A percentile compares a stretch with the other conserved stretches of the same genome.
Evolutionary conservation across 1,284 basidiomycete species (phyloP).

Genomic region (Pseudozyma tsukubaensis): DNA sequence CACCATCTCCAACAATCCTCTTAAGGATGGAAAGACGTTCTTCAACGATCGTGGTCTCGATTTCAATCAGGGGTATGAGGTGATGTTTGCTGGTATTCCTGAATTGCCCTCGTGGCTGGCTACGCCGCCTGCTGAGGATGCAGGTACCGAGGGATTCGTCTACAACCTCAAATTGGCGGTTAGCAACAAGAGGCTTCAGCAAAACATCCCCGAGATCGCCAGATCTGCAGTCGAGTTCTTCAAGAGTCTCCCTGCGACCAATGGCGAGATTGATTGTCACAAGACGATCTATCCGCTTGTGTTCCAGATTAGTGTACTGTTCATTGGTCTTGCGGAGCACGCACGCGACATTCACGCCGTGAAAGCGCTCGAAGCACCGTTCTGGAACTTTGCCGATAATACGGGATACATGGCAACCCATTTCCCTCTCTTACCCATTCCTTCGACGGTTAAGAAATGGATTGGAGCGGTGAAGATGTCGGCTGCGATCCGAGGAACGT

Average conservation of each 20-base stretch:
- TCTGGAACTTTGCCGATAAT: slow-evolving; percentile 50
- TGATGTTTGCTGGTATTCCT: slow-evolving; percentile 52
- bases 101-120: slow-evolving; percentile 27
- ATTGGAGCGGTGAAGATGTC: slow-evolving; percentile 48
- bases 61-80: slow-evolving; percentile 44
- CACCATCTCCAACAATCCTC: slow-evolving; percentile 38
- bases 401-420: slow-evolving; percentile 45
- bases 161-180: slow-evolving; percentile 37
- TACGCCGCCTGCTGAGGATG: slow-evolving; percentile 30
- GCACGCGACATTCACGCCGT: slow-evolving; percentile 30
- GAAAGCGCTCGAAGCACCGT: slow-evolving; percentile 38
- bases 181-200: slow-evolving; percentile 14
- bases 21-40: slow-evolving; percentile 43
- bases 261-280: slow-evolving; percentile 41
- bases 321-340: slow-evolving; percentile 43
- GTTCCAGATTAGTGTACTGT: slow-evolving; percentile 46
- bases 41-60: slow-evolving; percentile 49
- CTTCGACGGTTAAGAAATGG: slow-evolving; percentile 38
- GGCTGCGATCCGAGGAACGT: slow-evolving; percentile 28
- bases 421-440: slow-evolving; percentile 33
- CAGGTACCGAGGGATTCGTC: slow-evolving; percentile 29
- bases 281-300: slow-evolving; percentile 50
- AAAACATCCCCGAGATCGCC: slow-evolving; percentile 35
- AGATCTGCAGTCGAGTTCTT: slow-evolving; percentile 25
- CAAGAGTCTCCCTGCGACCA: slow-evolving; percentile 10